phyloP scores from a whole-genome alignment of 352 stramenopile genomes.

The Phytophthora pinifolia region DNA sequence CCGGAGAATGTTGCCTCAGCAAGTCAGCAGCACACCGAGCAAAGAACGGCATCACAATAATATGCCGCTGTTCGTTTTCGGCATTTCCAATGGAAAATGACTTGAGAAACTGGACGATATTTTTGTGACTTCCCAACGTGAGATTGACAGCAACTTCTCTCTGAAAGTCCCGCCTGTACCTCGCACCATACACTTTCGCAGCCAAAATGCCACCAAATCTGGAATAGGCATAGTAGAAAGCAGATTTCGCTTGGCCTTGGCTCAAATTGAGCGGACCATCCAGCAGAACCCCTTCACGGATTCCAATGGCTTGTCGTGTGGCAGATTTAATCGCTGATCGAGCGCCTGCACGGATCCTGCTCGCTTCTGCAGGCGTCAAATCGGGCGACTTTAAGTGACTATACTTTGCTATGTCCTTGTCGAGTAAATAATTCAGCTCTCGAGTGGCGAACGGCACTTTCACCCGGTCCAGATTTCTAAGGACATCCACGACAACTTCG shows the following conservation, averaged over 20 bases:
- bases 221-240: slow-evolving; percentile 1
- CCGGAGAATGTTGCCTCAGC: neutral
- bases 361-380: neutral
- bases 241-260: neutral
- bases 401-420: neutral
- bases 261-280: slow-evolving; percentile 1
- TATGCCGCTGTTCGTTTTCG: neutral
- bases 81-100: neutral
- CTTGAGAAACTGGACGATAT: neutral
- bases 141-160: slow-evolving; percentile 1
- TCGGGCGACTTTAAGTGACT: neutral
- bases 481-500: no score
- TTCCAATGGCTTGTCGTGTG: neutral
- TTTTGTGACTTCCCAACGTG: neutral
- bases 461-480: no score
- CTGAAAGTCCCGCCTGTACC: neutral
- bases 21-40: slow-evolving; percentile 7
- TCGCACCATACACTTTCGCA: slow-evolving; percentile 1
- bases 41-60: slow-evolving; percentile 15
- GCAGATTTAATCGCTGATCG: slow-evolving; percentile 4
- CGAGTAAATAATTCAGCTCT: neutral
- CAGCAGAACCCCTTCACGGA: neutral
- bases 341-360: neutral
- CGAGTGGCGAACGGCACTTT: no score
- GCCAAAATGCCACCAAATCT: slow-evolving; percentile 2